These are phyloP conservation scores for Xylaria venustula DNA, from an alignment of 495 filamentous ascomycete genomes.

Conservation along the genomic window DNA sequence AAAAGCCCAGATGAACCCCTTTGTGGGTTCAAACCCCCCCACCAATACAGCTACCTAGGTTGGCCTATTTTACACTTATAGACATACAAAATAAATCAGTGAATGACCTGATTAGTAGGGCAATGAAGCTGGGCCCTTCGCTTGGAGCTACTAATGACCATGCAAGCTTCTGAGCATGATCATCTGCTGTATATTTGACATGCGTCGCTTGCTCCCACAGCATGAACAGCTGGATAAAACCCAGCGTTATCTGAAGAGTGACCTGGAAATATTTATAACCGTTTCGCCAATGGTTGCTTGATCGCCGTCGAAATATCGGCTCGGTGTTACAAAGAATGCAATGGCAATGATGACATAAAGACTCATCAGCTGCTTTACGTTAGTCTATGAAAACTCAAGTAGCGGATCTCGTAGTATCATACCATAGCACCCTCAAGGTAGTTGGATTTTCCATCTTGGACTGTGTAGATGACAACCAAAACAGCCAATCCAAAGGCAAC, in stretches of 20 bases:
- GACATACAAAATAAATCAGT: constrained; percentile 13
- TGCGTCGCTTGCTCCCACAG: not conserved
- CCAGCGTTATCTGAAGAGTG: constrained; percentile 5
- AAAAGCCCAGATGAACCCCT: not conserved
- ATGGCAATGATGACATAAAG: constrained; percentile 81
- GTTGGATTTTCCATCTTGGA: constrained; percentile 92
- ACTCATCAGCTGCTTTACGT: constrained; percentile 42
- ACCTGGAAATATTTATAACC: constrained; percentile 9
- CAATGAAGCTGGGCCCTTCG: not conserved
- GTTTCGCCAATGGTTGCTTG: not conserved
- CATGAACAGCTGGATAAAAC: not conserved
- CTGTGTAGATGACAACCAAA: constrained; percentile 86
- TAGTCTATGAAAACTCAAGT: constrained; percentile 2
- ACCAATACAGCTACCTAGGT: not conserved
- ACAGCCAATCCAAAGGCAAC: constrained; percentile 90
- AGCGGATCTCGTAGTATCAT: constrained; percentile 38
- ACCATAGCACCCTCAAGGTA: constrained; percentile 95
- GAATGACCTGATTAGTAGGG: not conserved
- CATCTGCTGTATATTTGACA: too few relatives aligned
- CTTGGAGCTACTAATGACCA: too few relatives aligned
- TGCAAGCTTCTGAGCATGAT: too few relatives aligned
- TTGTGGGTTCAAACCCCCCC: not conserved
- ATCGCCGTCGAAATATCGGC: constrained; percentile 44
- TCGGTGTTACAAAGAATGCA: constrained; percentile 87
- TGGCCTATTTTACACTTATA: constrained; percentile 1